A percentile compares a stretch with the other conserved stretches of the same genome.
These are phyloP conservation scores for Fusarium lateritium DNA, from an alignment of 2,329 filamentous ascomycete genomes.

Conservation along the genomic window DNA sequence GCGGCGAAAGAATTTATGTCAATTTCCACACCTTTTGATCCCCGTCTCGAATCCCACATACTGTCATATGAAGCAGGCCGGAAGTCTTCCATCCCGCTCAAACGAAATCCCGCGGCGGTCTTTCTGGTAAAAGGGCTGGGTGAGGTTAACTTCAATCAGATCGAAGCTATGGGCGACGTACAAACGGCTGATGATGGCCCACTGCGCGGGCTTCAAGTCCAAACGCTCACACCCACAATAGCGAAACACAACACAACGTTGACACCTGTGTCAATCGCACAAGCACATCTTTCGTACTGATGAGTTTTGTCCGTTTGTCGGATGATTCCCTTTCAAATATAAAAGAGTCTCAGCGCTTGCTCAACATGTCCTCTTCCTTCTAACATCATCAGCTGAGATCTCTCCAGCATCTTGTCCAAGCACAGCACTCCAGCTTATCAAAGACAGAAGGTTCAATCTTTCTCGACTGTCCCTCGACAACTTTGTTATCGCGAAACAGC, in stretches of 20 bases:
- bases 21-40: no score
- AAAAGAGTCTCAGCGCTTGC: neutral
- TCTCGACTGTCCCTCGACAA: neutral
- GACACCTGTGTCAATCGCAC: neutral
- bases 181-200: no score
- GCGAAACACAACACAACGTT: neutral
- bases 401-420: neutral
- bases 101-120: no score
- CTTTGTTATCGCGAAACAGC: neutral
- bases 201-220: neutral
- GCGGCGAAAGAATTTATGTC: no score
- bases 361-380: neutral
- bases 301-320: neutral
- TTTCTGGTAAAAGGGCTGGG: no score
- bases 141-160: no score
- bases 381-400: neutral
- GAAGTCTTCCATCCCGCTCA: no score
- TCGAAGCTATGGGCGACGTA: no score
- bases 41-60: no score
- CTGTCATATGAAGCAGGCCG: no score
- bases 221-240: neutral
- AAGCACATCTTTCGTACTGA: neutral
- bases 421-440: neutral
- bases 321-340: neutral
- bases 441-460: neutral